phyloP scores from a whole-genome alignment of 192 early-diverging fungal species.

The Helicostylum pulchrum region DNA sequence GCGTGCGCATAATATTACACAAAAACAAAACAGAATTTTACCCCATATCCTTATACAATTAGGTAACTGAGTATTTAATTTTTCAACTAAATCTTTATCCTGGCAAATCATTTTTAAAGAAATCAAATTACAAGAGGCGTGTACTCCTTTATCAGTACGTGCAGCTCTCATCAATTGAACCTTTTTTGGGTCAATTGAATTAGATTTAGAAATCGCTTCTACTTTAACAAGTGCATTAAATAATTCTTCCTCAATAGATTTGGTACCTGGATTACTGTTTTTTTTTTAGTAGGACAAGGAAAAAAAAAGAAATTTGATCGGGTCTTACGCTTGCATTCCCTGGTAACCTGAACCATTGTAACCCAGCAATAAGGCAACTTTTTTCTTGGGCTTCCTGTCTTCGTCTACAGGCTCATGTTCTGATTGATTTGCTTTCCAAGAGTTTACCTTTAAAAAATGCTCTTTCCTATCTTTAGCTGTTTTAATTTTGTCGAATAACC shows the following conservation, averaged over 20 bases:
- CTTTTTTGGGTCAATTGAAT: conserved; percentile 77
- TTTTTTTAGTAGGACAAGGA: background rate
- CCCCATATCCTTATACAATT: conserved; percentile 90
- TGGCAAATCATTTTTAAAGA: conserved; percentile 91
- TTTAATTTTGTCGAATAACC: background rate
- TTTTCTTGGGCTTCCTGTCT: conserved; percentile 67
- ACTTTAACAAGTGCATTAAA: conserved; percentile 81
- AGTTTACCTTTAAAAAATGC: conserved; percentile 17
- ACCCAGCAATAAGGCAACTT: conserved; percentile 86
- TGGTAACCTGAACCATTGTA: conserved; percentile 95
- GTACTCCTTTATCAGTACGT: conserved; percentile 98
- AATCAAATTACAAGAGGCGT: conserved; percentile 94
- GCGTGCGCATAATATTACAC: background rate
- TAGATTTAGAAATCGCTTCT: conserved; percentile 84
- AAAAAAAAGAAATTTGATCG: background rate
- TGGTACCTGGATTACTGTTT: conserved; percentile 68
- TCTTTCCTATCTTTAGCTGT: conserved; percentile 24
- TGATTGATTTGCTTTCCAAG: conserved; percentile 19
- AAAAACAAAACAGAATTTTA: conserved; percentile 18
- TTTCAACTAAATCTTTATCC: conserved; percentile 65
- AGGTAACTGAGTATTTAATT: conserved; percentile 80
- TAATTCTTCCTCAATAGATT: conserved; percentile 88
- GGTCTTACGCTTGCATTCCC: conserved; percentile 89
- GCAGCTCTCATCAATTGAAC: conserved; percentile 87
- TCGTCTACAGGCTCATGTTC: background rate